These are phyloP conservation scores for Lithohypha guttulata DNA, from an alignment of 2,329 filamentous ascomycete species.

Conservation along the genomic window DNA sequence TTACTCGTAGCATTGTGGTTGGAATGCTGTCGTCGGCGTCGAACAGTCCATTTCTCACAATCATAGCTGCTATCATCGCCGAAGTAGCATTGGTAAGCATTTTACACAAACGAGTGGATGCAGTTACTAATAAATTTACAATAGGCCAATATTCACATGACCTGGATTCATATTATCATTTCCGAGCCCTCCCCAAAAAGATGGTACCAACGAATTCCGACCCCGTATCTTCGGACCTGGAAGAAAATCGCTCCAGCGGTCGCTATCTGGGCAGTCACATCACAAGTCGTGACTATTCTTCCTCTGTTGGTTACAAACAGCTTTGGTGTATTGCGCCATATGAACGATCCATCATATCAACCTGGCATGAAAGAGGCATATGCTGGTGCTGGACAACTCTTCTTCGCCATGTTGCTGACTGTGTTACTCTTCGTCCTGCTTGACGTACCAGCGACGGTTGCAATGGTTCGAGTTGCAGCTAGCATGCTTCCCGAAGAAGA, in stretches of 20 bases:
- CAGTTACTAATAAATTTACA: not conserved
- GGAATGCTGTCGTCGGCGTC: conserved; percentile 37
- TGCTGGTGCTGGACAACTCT: conserved; percentile 29
- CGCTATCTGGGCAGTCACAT: conserved; percentile 49
- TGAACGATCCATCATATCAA: conserved; percentile 23
- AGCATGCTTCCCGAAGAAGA: conserved; percentile 72
- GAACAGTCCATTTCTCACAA: conserved; percentile 36
- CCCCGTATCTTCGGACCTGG: conserved; percentile 54
- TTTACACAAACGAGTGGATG: not conserved
- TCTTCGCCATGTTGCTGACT: conserved; percentile 37
- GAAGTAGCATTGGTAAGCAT: conserved; percentile 53
- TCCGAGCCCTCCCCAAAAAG: conserved; percentile 52
- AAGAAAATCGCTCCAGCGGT: conserved; percentile 60
- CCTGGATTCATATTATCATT: conserved; percentile 51
- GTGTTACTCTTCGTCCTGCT: conserved; percentile 48
- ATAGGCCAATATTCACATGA: conserved; percentile 10
- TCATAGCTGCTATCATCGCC: conserved; percentile 45
- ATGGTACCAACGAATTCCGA: conserved; percentile 61
- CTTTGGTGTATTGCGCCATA: conserved; percentile 38
- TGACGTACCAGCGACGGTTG: conserved; percentile 63
- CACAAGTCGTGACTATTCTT: conserved; percentile 35
- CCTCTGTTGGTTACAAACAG: conserved; percentile 35
- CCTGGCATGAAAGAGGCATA: conserved; percentile 28
- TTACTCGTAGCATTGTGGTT: conserved; percentile 35
- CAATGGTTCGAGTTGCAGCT: conserved; percentile 73